Evolutionary conservation across 2,329 filamentous ascomycete genomes (phyloP), one percentile per base, ranked within the genome.

Genomic region (Trichophyton rubrum): DNA sequence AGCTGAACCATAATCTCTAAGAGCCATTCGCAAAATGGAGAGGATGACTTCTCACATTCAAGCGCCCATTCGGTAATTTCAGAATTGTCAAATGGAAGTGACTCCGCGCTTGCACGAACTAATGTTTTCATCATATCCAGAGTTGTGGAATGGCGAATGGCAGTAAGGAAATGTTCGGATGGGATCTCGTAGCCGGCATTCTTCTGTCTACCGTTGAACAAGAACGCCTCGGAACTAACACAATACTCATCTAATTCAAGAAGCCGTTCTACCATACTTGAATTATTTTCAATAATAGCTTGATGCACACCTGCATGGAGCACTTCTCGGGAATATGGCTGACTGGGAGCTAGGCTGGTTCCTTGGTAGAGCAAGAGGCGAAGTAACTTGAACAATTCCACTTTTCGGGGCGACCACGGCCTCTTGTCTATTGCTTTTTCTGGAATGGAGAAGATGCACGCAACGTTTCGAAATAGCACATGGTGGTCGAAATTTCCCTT

Each of bases 291-390:
- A 6, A 66, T 33, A 8, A 78, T 70, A 8, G 77, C 76, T 2
- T 67, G 69, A 27, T 68, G 67, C 56, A 78, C 72, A 7, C 76
- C 75, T 30, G 71, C 62, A n/a, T 75, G 72, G 1, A 76, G 61
- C 0, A 68, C 67, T 2, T 66, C 51, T 15, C 41, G 58, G 1
- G 60, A 58, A 15, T 55, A 27, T 20, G 27, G 58, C 15, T 30
- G 35, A 24, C 33, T 8, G 35, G 51, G 17, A 47, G n/a, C 15
- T 13, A 9, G 7, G n/a, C 35, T 11, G n/a, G 45, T 17, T 24
- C 8, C 30, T 20, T 35, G 38, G 67, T 27, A 70, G 56, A 61
- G 2, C 13, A 62, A 22, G 13, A 45, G 9, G 13, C 73, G 73
- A 22, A 77, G 65, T 55, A 71, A 68, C 61, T 75, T 71, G 1